Evolutionary conservation across 192 early-diverging fungal genomes (phyloP), one percentile per base, ranked within the genome.

Genomic region (Entophlyctis luteolus): DNA sequence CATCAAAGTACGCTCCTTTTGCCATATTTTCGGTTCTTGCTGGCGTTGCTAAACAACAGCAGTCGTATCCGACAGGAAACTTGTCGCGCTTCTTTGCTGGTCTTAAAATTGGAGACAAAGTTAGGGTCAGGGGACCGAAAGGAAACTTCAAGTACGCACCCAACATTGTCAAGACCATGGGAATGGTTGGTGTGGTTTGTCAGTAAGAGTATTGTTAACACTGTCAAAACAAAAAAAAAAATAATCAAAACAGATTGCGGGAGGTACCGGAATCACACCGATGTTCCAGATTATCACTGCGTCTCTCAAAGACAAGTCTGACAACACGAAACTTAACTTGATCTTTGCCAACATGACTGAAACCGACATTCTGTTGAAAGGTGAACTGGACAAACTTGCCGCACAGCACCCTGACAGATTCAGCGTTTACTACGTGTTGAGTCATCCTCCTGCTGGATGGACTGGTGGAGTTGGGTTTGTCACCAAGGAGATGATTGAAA

Each of bases 261-360:
- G 93, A 32, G 94, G 94, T 55, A 93, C 94, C 49, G 94, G 79
- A 1, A 91, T 97, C 69, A 94, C 95, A 1, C 95, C 95, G 47
- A 97, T 97, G 95, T 82, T 90, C 62, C 93, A 91, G 87, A 88
- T 98, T 62, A 89, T 95, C 48, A 89, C 90, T 50, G 88, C 89
- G 29, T 83, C 96, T 23, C 59, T 90, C 58, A 86, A 86, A 59
- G 91, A 98, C 76, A 92, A 92, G 25, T 73, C 81, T 33, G 95
- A 98, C 75, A 88, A 86, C 72, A 98, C 95, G 23, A 79, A 80
- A 46, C 72, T 98, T 48, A 89, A 75, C 71, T 77, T 98, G n/a
- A 81, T 95, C 48, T 98, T 91, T 81, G 92, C 91, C 58, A 98
- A 98, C 73, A 89, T 92, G 38, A 89, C 75, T 12, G 81, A 83